phyloP scores from a whole-genome alignment of 1,284 basidiomycete species.

The Caloboletus firmus region DNA sequence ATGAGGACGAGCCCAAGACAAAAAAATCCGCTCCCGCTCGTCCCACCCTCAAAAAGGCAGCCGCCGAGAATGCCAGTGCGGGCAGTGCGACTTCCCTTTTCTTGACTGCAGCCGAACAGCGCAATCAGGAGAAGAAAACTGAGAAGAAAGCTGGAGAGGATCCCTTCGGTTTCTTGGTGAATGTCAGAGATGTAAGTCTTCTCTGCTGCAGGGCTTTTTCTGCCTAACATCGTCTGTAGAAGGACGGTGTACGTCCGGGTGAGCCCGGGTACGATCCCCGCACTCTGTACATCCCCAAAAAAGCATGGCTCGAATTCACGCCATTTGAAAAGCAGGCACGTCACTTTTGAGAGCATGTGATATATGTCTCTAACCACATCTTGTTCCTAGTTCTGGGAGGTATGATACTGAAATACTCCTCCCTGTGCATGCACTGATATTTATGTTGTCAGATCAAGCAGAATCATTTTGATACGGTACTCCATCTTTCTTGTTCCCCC shows the following conservation, averaged over 20 bases:
- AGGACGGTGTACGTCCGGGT: slow-evolving; percentile 78
- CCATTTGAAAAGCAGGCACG: slow-evolving; percentile 92
- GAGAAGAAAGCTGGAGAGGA: slow-evolving; percentile 82
- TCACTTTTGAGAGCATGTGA: background rate
- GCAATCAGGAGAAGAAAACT: slow-evolving; percentile 73
- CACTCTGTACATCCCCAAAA: slow-evolving; percentile 81
- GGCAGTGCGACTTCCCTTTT: slow-evolving; percentile 46
- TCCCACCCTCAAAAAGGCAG: slow-evolving; percentile 30
- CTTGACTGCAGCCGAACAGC: slow-evolving; percentile 85
- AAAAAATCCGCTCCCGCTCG: slow-evolving; percentile 36
- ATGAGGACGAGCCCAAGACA: slow-evolving; percentile 38
- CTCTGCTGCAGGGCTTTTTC: background rate
- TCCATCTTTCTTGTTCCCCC: background rate
- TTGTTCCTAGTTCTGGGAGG: slow-evolving; percentile 84
- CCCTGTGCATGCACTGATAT: background rate
- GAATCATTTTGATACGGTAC: slow-evolving; percentile 87
- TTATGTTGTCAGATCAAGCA: slow-evolving; percentile 72
- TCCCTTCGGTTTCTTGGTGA: slow-evolving; percentile 80
- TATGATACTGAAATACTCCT: slow-evolving; percentile 27
- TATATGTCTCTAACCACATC: background rate
- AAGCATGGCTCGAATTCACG: slow-evolving; percentile 83
- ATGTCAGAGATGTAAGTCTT: slow-evolving; percentile 68
- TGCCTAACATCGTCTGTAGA: slow-evolving; percentile 46
- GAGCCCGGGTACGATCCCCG: slow-evolving; percentile 92
- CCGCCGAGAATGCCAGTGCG: slow-evolving; percentile 19